Percentiles rank a stretch among this genome's conserved stretches.
Evolutionary conservation across 352 stramenopile genomes (phyloP).

Genomic region (Phytophthora sojae): DNA sequence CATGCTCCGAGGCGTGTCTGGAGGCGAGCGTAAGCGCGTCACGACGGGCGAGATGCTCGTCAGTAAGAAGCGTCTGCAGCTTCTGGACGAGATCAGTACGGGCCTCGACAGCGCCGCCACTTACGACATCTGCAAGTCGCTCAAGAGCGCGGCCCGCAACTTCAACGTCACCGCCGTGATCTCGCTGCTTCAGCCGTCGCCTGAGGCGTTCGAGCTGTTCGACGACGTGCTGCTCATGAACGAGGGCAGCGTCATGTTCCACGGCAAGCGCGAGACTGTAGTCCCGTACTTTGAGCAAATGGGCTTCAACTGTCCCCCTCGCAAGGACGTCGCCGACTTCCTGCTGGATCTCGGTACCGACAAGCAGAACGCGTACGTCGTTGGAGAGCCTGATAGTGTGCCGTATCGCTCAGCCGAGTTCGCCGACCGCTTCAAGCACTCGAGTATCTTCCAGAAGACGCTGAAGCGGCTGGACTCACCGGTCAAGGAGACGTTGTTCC

Average conservation of each 20-base stretch:
- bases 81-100: conserved; percentile 87
- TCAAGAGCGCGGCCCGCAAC: conserved; percentile 60
- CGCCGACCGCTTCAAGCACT: conserved; percentile 51
- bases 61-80: conserved; percentile 66
- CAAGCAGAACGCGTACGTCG: conserved; percentile 26
- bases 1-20: conserved; percentile 63
- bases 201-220: conserved; percentile 65
- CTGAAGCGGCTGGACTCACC: conserved; percentile 42
- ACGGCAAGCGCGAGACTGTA: conserved; percentile 48
- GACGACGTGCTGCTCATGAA: conserved; percentile 65
- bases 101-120: conserved; percentile 50
- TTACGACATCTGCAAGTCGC: conserved; percentile 86
- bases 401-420: conserved; percentile 50
- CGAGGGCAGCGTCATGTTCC: conserved; percentile 61
- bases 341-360: conserved; percentile 33
- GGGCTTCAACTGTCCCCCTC: conserved; percentile 49
- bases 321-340: too few relatives aligned
- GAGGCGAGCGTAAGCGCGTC: conserved; percentile 54
- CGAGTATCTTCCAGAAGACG: conserved; percentile 57
- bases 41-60: conserved; percentile 79
- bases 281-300: conserved; percentile 58
- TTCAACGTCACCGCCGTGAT: conserved; percentile 59
- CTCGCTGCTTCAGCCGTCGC: conserved; percentile 51
- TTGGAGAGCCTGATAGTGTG: conserved; percentile 12
- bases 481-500: conserved; percentile 33